Evolutionary conservation across 805 yeast species (phyloP).

Genomic region (Isabelozyma heimii): DNA sequence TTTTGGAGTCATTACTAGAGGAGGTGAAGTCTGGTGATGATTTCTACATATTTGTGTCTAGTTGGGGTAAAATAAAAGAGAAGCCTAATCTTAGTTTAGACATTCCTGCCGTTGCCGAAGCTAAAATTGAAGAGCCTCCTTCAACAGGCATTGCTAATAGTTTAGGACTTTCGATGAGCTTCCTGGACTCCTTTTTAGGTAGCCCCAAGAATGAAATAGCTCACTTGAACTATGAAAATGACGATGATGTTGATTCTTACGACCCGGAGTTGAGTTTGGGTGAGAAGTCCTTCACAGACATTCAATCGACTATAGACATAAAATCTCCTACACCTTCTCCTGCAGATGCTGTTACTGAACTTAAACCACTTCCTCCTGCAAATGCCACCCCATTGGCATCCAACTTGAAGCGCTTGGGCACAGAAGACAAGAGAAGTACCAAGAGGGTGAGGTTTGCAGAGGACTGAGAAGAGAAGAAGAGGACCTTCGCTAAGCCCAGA

Average conservation of each 20-base stretch:
- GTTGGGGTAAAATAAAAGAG: slow-evolving; percentile 21
- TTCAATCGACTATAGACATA: too few species aligned
- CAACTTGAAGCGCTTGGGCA: slow-evolving; percentile 20
- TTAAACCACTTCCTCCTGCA: not conserved
- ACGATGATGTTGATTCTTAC: slow-evolving; percentile 18
- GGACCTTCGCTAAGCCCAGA: too few species aligned
- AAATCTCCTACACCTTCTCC: not conserved
- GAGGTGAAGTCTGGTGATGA: slow-evolving; percentile 9
- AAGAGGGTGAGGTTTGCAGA: slow-evolving; percentile 34
- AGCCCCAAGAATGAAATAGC: slow-evolving; percentile 12
- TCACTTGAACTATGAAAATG: slow-evolving; percentile 3
- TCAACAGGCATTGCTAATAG: slow-evolving; percentile 13
- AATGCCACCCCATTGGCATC: slow-evolving; percentile 9
- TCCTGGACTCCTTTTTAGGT: slow-evolving; percentile 12
- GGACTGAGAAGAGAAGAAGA: too few species aligned
- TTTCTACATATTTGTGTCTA: slow-evolving; percentile 6
- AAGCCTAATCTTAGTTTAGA: not conserved
- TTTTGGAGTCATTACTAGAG: slow-evolving; percentile 10
- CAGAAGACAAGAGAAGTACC: slow-evolving; percentile 10
- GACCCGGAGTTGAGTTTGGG: slow-evolving; percentile 15
- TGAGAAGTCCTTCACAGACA: too few species aligned
- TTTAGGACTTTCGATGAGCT: slow-evolving; percentile 19
- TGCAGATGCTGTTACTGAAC: not conserved
- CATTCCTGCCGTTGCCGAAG: not conserved
- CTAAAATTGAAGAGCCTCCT: not conserved